Percentiles rank a stretch among this genome's conserved stretches.
These are phyloP conservation scores for Ganoderma lingzhi DNA, from an alignment of 1,284 basidiomycete species.

Conservation along the genomic window DNA sequence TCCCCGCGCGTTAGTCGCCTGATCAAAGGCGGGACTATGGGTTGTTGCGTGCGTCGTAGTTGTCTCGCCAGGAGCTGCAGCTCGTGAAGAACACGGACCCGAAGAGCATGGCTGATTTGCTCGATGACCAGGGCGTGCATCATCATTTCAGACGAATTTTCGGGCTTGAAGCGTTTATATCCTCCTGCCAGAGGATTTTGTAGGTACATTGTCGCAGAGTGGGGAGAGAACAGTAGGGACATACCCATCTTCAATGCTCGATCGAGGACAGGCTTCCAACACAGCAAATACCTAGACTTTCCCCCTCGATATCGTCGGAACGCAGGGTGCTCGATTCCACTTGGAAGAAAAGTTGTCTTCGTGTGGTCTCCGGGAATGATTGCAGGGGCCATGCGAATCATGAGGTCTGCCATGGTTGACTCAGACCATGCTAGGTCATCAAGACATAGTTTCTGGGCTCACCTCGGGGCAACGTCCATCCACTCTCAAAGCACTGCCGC, in stretches of 20 bases:
- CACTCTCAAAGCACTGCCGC: constrained; percentile 60
- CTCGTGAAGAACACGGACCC: constrained; percentile 78
- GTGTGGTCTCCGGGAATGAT: constrained; percentile 44
- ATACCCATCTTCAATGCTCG: constrained; percentile 45
- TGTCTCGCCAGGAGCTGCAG: constrained; percentile 61
- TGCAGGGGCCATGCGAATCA: constrained; percentile 66
- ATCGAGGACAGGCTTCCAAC: constrained; percentile 58
- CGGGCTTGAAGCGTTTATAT: constrained; percentile 23
- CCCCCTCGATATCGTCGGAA: constrained; percentile 57
- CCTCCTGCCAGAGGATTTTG: constrained; percentile 8
- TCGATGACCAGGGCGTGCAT: constrained; percentile 52
- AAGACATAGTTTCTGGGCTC: constrained; percentile 25
- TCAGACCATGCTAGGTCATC: constrained; percentile 16
- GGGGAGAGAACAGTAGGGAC: constrained; percentile 16
- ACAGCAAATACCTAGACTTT: constrained; percentile 60
- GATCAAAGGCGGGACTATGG: constrained; percentile 49
- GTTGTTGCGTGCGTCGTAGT: constrained; percentile 44
- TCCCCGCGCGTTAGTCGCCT: constrained; percentile 71
- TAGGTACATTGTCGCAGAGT: neutral
- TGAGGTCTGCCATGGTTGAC: constrained; percentile 56
- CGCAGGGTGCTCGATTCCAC: constrained; percentile 72
- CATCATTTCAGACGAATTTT: constrained; percentile 1
- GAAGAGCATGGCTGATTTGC: constrained; percentile 70
- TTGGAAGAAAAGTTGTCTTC: constrained; percentile 56
- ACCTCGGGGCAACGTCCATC: constrained; percentile 66